These are phyloP conservation scores for Bathelium albidoporum DNA, from an alignment of 495 filamentous ascomycete genomes.

Conservation along the genomic window DNA sequence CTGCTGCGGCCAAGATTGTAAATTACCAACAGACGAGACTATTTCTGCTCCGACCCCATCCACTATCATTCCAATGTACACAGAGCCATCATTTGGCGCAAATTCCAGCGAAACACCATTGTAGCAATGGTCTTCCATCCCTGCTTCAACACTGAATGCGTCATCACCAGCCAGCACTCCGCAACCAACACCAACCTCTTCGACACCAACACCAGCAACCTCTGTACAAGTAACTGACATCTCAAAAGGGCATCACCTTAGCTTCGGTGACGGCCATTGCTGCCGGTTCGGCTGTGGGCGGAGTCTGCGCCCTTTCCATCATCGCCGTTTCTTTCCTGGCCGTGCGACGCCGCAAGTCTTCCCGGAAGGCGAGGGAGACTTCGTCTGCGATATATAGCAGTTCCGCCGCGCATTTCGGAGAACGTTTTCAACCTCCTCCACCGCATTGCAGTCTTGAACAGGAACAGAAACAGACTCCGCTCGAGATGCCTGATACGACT, in stretches of 20 bases:
- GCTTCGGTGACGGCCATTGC: neutral
- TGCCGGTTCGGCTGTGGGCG: neutral
- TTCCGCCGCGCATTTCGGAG: neutral
- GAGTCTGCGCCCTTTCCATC: neutral
- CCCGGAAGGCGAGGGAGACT: neutral
- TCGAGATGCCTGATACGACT: neutral
- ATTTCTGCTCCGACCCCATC: neutral
- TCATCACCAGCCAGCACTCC: neutral
- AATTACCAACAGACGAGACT: neutral
- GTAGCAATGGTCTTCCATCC: neutral
- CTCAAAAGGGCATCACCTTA: neutral
- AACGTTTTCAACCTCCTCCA: neutral
- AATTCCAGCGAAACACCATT: neutral
- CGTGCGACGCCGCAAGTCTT: neutral
- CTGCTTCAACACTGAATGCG: neutral
- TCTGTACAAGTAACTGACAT: neutral
- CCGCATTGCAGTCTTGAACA: neutral
- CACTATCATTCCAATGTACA: neutral
- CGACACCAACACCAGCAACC: neutral
- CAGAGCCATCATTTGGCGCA: neutral
- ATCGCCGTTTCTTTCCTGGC: neutral
- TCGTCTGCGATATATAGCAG: neutral
- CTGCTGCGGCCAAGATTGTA: neutral
- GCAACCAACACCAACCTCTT: neutral
- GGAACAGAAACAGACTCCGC: neutral